These are phyloP conservation scores for Lactarius pseudohatsudake DNA, from an alignment of 768 basidiomycete species.

Conservation along the genomic window DNA sequence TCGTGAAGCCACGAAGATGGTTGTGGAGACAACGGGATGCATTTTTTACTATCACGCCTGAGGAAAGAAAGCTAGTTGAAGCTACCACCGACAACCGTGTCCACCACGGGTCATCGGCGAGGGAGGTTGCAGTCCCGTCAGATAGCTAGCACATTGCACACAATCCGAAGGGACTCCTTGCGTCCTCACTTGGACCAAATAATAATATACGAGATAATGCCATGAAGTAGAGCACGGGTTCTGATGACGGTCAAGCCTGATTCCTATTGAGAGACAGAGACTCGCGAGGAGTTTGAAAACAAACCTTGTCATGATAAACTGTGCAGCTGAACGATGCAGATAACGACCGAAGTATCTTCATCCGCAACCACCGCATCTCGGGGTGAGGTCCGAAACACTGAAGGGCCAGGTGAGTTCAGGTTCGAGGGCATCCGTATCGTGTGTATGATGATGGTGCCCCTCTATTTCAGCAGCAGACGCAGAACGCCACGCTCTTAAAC, in stretches of 20 bases:
- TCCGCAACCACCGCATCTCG: conserved; percentile 36
- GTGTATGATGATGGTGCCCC: neutral
- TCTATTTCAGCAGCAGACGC: conserved; percentile 38
- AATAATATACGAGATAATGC: neutral
- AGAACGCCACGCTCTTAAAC: conserved; percentile 60
- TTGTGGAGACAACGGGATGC: conserved; percentile 46
- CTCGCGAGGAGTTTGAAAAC: conserved; percentile 36
- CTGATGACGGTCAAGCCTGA: too few relatives aligned
- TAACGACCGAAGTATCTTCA: conserved; percentile 42
- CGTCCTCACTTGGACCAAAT: neutral
- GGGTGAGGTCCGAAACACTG: conserved; percentile 32
- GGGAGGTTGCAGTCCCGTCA: neutral
- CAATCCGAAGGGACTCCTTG: neutral
- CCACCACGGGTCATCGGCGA: neutral
- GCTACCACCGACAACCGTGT: conserved; percentile 8
- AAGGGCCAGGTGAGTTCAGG: conserved; percentile 19
- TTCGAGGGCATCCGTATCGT: neutral
- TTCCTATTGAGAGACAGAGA: neutral
- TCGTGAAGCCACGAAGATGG: conserved; percentile 58
- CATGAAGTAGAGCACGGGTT: neutral
- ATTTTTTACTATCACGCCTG: conserved; percentile 59
- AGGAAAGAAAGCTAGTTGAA: conserved; percentile 46
- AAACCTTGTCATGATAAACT: conserved; percentile 72
- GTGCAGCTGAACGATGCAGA: conserved; percentile 70
- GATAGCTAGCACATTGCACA: neutral